phyloP scores from a whole-genome alignment of 208 protist genomes.

The Trypanosoma avium region DNA sequence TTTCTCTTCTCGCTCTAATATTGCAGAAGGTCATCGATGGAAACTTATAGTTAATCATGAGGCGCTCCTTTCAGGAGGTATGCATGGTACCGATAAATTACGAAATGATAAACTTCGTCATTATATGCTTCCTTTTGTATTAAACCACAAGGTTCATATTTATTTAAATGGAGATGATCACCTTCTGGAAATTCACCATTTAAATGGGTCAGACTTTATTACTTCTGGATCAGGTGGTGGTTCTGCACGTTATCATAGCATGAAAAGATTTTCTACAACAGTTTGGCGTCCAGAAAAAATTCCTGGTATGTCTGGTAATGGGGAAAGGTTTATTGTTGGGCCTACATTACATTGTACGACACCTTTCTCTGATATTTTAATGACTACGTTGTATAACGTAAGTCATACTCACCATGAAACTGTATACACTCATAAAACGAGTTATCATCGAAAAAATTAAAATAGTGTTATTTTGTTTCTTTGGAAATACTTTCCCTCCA shows the following conservation, averaged over 20 bases:
- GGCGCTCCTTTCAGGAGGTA: slow-evolving; percentile 10
- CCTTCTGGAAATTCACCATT: slow-evolving; percentile 24
- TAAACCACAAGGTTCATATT: slow-evolving; percentile 11
- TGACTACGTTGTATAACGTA: slow-evolving; percentile 12
- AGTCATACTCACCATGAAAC: neutral
- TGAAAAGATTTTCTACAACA: slow-evolving; percentile 7
- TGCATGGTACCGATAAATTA: neutral
- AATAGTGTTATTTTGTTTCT: neutral
- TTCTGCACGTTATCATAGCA: slow-evolving; percentile 2
- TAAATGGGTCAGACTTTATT: slow-evolving; percentile 27
- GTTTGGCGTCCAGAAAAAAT: slow-evolving; percentile 16
- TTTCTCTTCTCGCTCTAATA: neutral
- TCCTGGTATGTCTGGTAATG: slow-evolving; percentile 1
- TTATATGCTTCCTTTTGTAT: slow-evolving; percentile 17
- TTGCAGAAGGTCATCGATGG: slow-evolving; percentile 10
- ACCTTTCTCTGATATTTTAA: slow-evolving; percentile 11
- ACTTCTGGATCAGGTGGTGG: slow-evolving; percentile 19
- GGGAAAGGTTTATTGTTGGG: neutral
- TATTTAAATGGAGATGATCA: slow-evolving; percentile 30
- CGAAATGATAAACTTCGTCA: slow-evolving; percentile 9
- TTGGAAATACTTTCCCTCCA: neutral
- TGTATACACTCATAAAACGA: slow-evolving; percentile 9
- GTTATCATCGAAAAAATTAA: slow-evolving; percentile 4
- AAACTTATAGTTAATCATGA: slow-evolving; percentile 22
- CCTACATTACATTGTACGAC: slow-evolving; percentile 14